Base-by-base conservation (phyloP, 2,329 filamentous ascomycete species). In the Beauveria brongniartii region DNA sequence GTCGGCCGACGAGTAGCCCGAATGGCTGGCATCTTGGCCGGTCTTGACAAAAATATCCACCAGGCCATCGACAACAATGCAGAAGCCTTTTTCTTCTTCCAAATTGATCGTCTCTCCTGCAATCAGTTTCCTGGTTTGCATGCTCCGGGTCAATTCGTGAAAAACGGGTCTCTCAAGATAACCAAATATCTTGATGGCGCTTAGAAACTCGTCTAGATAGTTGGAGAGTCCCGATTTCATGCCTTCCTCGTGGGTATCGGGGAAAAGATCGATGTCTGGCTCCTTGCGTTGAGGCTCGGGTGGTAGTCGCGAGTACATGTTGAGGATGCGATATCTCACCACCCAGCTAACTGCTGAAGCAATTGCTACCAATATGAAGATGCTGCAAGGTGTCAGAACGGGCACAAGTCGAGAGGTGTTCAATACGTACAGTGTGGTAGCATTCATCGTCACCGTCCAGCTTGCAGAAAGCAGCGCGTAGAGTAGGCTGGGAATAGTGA, bases 1-100 rank as follows among this genome's bases (percentile, higher is more conserved):
- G 9, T 67, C 67, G 3, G 64, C 65, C 3, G 63, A 65, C 7
- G 60, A 61, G 20, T 46, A 8, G 44, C 54, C 60, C 6, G 69
- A 64, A 12, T 74, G 75, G 51, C 72, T 74, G 59, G 77, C 77
- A 58, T 81, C 78, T 46, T 82, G 80, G 48, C 87, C 86, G 2
- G 93, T 97, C 72, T 97, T 97, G 73, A 99, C 94, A 71, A 97
- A 99, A 59, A 99, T 97, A 73, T 99, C 92, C 1, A 99, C 92
- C 30, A 96, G 75, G 2, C 94, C 94, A 74, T 99, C 94, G 3
- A 99, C 95, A 5, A 99, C 94, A 61, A 99, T 82, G 71, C 94
- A 99, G 69, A 99, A 99, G 0, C 94, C 94, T 69, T 99, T 96
- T 69, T 99, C 94, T 71, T 99, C 94, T 74, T 99, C 94, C 37